A percentile compares a stretch with the other conserved stretches of the same genome.
Evolutionary conservation across 306 rosid genomes (phyloP).

Genomic region (Dryas octopetala): DNA sequence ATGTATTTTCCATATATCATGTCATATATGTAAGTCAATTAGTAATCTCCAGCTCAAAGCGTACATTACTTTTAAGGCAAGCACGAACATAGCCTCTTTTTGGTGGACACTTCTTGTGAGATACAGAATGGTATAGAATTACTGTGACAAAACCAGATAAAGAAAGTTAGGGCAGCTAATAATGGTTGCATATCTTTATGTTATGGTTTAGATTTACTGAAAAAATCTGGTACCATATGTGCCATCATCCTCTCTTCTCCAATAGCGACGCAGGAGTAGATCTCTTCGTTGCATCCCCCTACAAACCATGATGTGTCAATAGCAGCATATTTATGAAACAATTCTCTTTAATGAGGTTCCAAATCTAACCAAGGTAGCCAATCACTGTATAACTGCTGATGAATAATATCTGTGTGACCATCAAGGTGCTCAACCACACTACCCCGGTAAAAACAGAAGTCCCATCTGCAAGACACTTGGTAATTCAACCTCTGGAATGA

Average conservation of each 20-base stretch:
- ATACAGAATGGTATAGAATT: constrained; percentile 70
- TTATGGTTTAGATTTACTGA: not conserved
- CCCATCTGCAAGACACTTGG: constrained; percentile 80
- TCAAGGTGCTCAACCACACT: constrained; percentile 79
- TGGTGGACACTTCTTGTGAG: constrained; percentile 65
- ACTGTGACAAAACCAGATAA: constrained; percentile 53
- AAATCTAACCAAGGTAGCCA: constrained; percentile 84
- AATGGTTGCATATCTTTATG: constrained; percentile 13
- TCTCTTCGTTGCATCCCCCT: constrained; percentile 92
- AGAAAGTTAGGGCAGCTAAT: constrained; percentile 15
- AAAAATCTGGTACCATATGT: constrained; percentile 64
- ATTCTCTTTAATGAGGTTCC: constrained; percentile 14
- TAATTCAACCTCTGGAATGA: constrained; percentile 35
- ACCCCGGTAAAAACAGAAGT: constrained; percentile 67
- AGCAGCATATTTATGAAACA: not conserved
- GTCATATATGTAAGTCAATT: constrained; percentile 8
- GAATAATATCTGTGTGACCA: constrained; percentile 90
- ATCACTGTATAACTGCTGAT: constrained; percentile 56
- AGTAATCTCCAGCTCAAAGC: constrained; percentile 38
- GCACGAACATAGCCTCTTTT: constrained; percentile 81
- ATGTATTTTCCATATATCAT: constrained; percentile 22
- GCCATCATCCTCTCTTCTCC: constrained; percentile 98
- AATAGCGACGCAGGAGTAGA: constrained; percentile 71
- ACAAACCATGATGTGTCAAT: constrained; percentile 31
- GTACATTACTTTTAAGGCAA: constrained; percentile 87